Evolutionary conservation across 257 asterid species (phyloP).

Genomic region (Handroanthus guayacan): DNA sequence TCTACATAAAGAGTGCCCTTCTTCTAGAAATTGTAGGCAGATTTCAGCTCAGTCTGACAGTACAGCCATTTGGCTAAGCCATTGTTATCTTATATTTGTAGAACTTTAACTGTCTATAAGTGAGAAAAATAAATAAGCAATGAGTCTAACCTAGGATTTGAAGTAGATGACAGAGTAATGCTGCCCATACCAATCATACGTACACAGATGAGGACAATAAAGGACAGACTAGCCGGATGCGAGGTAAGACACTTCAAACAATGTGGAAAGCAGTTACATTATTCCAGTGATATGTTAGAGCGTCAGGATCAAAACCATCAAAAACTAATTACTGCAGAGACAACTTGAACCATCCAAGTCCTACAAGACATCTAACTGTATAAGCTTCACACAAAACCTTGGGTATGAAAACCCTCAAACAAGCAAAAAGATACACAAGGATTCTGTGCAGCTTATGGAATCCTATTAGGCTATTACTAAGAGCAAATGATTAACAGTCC

Average conservation of each 20-base stretch:
- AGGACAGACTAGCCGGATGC: slow-evolving; percentile 6
- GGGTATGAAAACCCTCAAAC: neutral
- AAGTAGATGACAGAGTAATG: neutral
- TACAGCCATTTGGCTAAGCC: neutral
- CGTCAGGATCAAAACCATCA: neutral
- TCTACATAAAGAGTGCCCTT: neutral
- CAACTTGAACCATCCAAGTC: slow-evolving; percentile 4
- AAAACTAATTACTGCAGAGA: neutral
- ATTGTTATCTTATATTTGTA: neutral
- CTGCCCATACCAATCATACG: neutral
- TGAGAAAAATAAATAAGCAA: neutral
- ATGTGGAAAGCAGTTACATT: neutral
- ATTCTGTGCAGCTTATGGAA: slow-evolving; percentile 2
- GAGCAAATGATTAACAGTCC: neutral
- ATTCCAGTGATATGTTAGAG: neutral
- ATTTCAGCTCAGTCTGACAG: neutral
- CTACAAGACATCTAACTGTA: neutral
- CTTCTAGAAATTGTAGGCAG: slow-evolving; percentile 4
- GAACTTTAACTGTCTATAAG: neutral
- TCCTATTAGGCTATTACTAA: neutral
- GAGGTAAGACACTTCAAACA: slow-evolving; percentile 7
- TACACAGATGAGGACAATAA: neutral
- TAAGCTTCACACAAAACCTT: neutral
- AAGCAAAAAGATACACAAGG: neutral
- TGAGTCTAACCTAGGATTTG: slow-evolving; percentile 2